phyloP scores from a whole-genome alignment of 2,329 filamentous ascomycete species.

The Basipetospora chlamydospora region DNA sequence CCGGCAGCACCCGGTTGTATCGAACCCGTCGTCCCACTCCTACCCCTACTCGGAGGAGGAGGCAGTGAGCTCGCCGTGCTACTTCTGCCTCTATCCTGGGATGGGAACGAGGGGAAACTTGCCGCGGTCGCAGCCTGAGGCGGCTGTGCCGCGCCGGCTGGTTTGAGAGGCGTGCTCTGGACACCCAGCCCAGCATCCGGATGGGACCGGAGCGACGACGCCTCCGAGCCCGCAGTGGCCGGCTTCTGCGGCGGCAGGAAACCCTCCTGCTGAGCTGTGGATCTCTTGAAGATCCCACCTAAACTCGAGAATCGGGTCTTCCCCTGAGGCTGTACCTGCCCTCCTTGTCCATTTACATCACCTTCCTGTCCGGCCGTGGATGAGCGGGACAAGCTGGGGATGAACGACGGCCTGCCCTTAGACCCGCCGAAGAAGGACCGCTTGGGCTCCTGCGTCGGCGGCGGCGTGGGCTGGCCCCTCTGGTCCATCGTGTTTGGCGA shows the following conservation, averaged over 20 bases:
- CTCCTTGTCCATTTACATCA: not conserved
- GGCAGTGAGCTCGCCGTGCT: not conserved
- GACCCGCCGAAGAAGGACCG: conserved; percentile 22
- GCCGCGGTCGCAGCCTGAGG: too few relatives aligned
- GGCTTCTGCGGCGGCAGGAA: conserved; percentile 8
- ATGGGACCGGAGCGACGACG: conserved; percentile 11
- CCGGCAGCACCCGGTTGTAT: conserved; percentile 5
- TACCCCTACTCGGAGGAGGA: conserved; percentile 3
- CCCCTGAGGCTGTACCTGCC: not conserved
- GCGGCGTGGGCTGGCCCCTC: not conserved
- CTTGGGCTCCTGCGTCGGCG: conserved; percentile 16
- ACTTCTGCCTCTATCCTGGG: not conserved
- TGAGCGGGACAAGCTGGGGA: conserved; percentile 11
- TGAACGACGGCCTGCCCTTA: not conserved
- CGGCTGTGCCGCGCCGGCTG: too few relatives aligned
- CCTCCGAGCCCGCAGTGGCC: conserved; percentile 10
- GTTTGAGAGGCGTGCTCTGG: too few relatives aligned
- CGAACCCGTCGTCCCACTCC: conserved; percentile 11
- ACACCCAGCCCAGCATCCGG: too few relatives aligned
- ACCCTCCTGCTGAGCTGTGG: conserved; percentile 10
- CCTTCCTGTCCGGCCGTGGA: conserved; percentile 13
- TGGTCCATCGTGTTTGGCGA: not conserved
- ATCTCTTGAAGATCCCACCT: conserved; percentile 14
- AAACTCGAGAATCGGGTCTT: not conserved
- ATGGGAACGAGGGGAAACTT: not conserved